These are phyloP conservation scores for Cladophialophora chaetospira DNA, from an alignment of 2,329 filamentous ascomycete genomes.

Conservation along the genomic window DNA sequence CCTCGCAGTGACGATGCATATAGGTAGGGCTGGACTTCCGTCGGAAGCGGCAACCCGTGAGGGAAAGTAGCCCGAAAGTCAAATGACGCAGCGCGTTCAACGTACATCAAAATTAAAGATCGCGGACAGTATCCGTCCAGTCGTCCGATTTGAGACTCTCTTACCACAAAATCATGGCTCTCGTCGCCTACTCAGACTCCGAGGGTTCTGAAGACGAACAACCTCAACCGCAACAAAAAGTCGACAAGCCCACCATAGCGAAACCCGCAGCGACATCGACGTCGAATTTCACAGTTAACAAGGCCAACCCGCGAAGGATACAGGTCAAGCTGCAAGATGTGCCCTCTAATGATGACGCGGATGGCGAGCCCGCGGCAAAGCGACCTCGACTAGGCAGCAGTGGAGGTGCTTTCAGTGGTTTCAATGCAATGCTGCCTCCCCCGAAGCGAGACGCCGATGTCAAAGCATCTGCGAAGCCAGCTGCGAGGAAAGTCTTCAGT, in stretches of 20 bases:
- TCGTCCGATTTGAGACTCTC: too few relatives aligned
- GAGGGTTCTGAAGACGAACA: slow-evolving; percentile 66
- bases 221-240: slow-evolving; percentile 36
- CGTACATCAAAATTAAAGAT: too few relatives aligned
- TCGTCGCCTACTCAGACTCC: slow-evolving; percentile 83
- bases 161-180: slow-evolving; percentile 71
- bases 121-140: too few relatives aligned
- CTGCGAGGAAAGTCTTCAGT: slow-evolving; percentile 62
- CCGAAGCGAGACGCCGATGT: slow-evolving; percentile 62
- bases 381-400: slow-evolving; percentile 64
- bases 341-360: slow-evolving; percentile 42
- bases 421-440: slow-evolving; percentile 83
- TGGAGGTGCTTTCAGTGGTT: slow-evolving; percentile 71
- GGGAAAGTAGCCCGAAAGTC: not conserved
- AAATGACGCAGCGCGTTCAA: slow-evolving; percentile 7
- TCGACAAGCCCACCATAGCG: slow-evolving; percentile 42
- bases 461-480: slow-evolving; percentile 35
- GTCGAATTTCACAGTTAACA: slow-evolving; percentile 79
- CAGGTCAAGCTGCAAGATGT: slow-evolving; percentile 71
- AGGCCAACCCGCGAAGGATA: slow-evolving; percentile 80
- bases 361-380: slow-evolving; percentile 67
- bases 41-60: too few relatives aligned
- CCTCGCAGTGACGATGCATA: not conserved
- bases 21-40: too few relatives aligned
- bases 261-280: slow-evolving; percentile 54